These are phyloP conservation scores for Nannochloropsis oceanica DNA, from an alignment of 108 stramenopile species.

Conservation along the genomic window DNA sequence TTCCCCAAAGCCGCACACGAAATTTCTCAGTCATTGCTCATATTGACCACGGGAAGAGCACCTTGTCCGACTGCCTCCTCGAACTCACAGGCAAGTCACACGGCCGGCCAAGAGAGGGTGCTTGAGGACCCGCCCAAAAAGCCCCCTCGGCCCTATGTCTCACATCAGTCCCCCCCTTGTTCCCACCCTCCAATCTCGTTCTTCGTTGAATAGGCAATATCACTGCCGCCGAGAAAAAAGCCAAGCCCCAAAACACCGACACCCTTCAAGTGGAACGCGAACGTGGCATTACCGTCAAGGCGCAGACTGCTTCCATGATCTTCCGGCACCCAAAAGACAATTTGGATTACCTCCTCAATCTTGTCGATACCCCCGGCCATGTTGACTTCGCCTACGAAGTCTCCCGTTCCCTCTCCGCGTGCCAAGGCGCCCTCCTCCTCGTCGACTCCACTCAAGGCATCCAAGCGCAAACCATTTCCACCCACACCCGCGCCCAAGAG, in stretches of 20 bases:
- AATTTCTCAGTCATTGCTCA: constrained; percentile 40
- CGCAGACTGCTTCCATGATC: constrained; percentile 68
- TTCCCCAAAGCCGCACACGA: constrained; percentile 3
- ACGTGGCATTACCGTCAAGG: constrained; percentile 90
- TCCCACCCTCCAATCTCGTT: too few relatives aligned
- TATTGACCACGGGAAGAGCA: constrained; percentile 78
- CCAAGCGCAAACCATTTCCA: constrained; percentile 65
- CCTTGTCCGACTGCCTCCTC: constrained; percentile 47
- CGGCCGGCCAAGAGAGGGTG: background rate
- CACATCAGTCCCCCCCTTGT: too few relatives aligned
- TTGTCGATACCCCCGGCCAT: constrained; percentile 91
- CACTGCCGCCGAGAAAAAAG: constrained; percentile 24
- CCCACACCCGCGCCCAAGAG: constrained; percentile 14
- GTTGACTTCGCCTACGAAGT: constrained; percentile 92
- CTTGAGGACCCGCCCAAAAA: background rate
- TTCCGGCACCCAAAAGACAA: constrained; percentile 41
- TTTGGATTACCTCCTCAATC: constrained; percentile 44
- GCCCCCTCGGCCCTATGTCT: too few relatives aligned
- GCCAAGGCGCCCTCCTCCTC: constrained; percentile 79
- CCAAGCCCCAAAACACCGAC: constrained; percentile 33
- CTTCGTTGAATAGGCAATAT: constrained; percentile 17
- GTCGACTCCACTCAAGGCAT: constrained; percentile 97
- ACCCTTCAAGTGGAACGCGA: constrained; percentile 46
- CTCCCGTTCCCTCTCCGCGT: constrained; percentile 61
- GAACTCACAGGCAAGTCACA: background rate